These are phyloP conservation scores for Trichophyton verrucosum DNA, from an alignment of 2,329 filamentous ascomycete species.

Conservation along the genomic window DNA sequence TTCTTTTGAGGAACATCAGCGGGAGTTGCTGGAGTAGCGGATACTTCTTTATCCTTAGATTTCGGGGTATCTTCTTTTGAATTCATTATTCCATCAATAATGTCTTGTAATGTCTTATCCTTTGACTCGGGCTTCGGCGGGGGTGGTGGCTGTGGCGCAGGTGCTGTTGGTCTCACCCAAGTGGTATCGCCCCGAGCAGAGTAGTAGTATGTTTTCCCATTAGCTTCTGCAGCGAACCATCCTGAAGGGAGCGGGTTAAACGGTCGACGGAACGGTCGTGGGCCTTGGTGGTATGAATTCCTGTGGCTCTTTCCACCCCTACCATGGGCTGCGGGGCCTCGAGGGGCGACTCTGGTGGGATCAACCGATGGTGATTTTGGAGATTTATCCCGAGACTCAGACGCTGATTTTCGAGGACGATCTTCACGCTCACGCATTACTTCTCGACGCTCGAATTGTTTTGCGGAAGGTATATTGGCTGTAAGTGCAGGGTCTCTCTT, in stretches of 20 bases:
- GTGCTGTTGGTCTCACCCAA: constrained; percentile 64
- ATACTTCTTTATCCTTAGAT: constrained; percentile 29
- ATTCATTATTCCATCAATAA: constrained; percentile 73
- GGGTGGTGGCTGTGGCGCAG: constrained; percentile 50
- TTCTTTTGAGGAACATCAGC: constrained; percentile 44
- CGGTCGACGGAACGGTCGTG: constrained; percentile 43
- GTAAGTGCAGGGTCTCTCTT: constrained; percentile 56
- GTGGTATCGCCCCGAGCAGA: constrained; percentile 63
- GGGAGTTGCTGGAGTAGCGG: constrained; percentile 52
- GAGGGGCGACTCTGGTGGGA: constrained; percentile 22
- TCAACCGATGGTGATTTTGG: constrained; percentile 34
- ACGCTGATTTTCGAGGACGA: constrained; percentile 36
- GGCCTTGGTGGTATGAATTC: constrained; percentile 42
- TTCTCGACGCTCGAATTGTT: constrained; percentile 50
- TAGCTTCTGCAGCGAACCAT: constrained; percentile 69
- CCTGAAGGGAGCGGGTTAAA: constrained; percentile 59
- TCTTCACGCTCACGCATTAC: constrained; percentile 38
- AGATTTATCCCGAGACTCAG: constrained; percentile 38
- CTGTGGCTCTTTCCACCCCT: constrained; percentile 47
- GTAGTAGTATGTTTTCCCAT: constrained; percentile 75
- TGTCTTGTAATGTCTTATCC: constrained; percentile 66
- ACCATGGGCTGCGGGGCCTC: constrained; percentile 32
- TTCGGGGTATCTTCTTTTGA: constrained; percentile 46
- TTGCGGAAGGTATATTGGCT: constrained; percentile 41
- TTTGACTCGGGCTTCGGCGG: constrained; percentile 57